A percentile compares a stretch with the other conserved stretches of the same genome.
phyloP scores from a whole-genome alignment of 208 protist species.

The Leishmania turanica region DNA sequence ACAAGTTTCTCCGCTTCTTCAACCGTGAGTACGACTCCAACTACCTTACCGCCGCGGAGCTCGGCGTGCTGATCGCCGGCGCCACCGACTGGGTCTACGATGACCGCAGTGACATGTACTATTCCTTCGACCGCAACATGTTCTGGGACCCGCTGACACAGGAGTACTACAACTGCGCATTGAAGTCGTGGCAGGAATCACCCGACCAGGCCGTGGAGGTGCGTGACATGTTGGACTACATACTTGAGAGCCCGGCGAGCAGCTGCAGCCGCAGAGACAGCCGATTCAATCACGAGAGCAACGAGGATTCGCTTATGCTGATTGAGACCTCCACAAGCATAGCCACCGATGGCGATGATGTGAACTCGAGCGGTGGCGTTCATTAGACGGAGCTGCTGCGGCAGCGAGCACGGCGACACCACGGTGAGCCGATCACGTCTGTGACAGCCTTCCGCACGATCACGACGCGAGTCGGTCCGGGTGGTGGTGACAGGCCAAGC shows the following conservation, averaged over 20 bases:
- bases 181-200: slow-evolving; percentile 74
- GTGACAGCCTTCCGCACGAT: background rate
- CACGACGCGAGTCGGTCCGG: background rate
- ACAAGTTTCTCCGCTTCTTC: slow-evolving; percentile 30
- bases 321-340: background rate
- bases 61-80: slow-evolving; percentile 69
- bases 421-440: background rate
- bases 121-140: slow-evolving; percentile 68
- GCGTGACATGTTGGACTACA: slow-evolving; percentile 33
- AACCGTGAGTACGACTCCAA: slow-evolving; percentile 36
- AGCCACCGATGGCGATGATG: background rate
- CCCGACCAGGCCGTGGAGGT: slow-evolving; percentile 43
- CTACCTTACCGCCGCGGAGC: slow-evolving; percentile 73
- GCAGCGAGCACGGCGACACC: background rate
- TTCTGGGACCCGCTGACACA: slow-evolving; percentile 82
- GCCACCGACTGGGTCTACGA: slow-evolving; percentile 87
- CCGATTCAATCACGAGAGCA: background rate
- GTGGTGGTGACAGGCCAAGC: background rate
- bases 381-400: background rate
- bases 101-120: slow-evolving; percentile 83
- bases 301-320: background rate
- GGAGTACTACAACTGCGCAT: slow-evolving; percentile 71
- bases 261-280: background rate
- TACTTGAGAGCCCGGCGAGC: background rate
- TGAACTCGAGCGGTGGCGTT: background rate